Conservation (phyloP, 805 yeast genomes). For the Jamesozyma rosinii region DNA sequence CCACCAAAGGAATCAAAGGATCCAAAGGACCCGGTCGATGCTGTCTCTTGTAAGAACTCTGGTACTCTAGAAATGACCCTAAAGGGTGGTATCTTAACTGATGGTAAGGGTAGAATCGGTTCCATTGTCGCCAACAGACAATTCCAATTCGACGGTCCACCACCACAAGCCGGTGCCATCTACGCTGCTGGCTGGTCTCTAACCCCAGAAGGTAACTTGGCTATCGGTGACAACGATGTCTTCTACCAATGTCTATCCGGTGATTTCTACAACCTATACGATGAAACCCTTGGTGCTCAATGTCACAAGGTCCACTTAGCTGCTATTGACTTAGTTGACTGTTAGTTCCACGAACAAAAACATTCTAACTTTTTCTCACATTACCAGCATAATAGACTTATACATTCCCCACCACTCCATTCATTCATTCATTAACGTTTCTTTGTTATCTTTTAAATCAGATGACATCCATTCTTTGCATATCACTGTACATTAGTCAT, state of each 20-base stretch:
- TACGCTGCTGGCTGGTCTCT: slow-evolving; percentile 63
- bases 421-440: not conserved
- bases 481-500: not conserved
- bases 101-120: slow-evolving; percentile 58
- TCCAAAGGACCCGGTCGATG: slow-evolving; percentile 25
- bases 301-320: slow-evolving; percentile 54
- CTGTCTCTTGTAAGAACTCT: slow-evolving; percentile 38
- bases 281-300: slow-evolving; percentile 46
- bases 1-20: slow-evolving; percentile 42
- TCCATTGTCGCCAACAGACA: slow-evolving; percentile 76
- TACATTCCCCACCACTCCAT: not conserved
- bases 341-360: slow-evolving; percentile 28
- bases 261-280: slow-evolving; percentile 59
- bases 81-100: slow-evolving; percentile 43
- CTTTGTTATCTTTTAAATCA: not conserved
- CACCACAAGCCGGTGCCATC: slow-evolving; percentile 73
- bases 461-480: slow-evolving; percentile 5
- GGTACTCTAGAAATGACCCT: slow-evolving; percentile 48
- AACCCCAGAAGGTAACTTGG: slow-evolving; percentile 44
- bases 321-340: slow-evolving; percentile 47
- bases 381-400: not conserved
- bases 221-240: slow-evolving; percentile 44
- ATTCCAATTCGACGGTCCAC: slow-evolving; percentile 81
- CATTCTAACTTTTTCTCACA: not conserved
- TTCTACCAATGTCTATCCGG: slow-evolving; percentile 64